Percentiles rank a stretch among this genome's conserved stretches.
Evolutionary conservation across 306 rosid species (phyloP).

Genomic region (Cucumis melo): DNA sequence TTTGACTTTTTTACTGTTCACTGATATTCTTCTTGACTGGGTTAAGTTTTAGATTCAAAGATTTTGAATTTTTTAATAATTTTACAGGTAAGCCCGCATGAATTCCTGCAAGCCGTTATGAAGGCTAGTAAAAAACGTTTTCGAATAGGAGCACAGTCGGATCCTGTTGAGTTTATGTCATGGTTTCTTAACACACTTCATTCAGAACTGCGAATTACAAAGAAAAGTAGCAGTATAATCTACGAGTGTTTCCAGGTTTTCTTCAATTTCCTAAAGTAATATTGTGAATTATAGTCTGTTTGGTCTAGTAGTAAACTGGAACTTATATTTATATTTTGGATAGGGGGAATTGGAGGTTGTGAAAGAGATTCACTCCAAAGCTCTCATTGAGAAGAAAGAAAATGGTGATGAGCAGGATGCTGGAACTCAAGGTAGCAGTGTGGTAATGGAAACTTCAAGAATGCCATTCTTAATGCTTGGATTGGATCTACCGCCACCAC

Average conservation of each 20-base stretch:
- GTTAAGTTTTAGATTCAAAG: not conserved
- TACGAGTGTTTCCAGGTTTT: slow-evolving; percentile 84
- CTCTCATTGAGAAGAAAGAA: slow-evolving; percentile 45
- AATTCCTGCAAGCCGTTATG: slow-evolving; percentile 96
- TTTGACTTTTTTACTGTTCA: slow-evolving; percentile 19
- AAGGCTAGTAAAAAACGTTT: slow-evolving; percentile 88
- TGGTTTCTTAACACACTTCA: slow-evolving; percentile 95
- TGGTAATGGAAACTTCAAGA: slow-evolving; percentile 42
- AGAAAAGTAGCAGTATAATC: slow-evolving; percentile 74
- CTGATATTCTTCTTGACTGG: not conserved
- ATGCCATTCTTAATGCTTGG: slow-evolving; percentile 97
- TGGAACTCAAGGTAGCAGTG: slow-evolving; percentile 24
- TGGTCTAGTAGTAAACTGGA: not conserved
- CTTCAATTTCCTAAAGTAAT: slow-evolving; percentile 2
- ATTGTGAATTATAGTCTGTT: slow-evolving; percentile 8
- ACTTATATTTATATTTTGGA: not conserved
- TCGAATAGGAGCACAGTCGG: slow-evolving; percentile 80
- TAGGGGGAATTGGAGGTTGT: slow-evolving; percentile 97
- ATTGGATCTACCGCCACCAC: slow-evolving; percentile 95
- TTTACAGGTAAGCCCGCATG: slow-evolving; percentile 89
- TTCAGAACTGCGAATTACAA: slow-evolving; percentile 60
- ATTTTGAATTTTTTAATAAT: slow-evolving; percentile 8
- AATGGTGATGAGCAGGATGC: slow-evolving; percentile 29
- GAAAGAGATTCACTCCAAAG: slow-evolving; percentile 63
- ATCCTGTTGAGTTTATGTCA: slow-evolving; percentile 92